Evolutionary conservation across 805 yeast species (phyloP).

Genomic region (Candida morakotiae): DNA sequence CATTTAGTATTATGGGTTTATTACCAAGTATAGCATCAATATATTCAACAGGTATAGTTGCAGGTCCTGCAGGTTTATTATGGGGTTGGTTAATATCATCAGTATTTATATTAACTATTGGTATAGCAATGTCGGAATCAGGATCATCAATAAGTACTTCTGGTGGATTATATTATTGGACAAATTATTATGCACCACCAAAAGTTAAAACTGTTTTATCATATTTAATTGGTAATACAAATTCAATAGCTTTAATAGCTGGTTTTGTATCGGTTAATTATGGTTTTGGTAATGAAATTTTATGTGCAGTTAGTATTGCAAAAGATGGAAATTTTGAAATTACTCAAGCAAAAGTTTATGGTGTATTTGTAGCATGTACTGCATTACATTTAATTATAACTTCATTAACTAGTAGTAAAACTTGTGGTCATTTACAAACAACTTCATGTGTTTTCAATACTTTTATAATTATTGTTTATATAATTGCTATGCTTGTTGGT

Average conservation of each 20-base stretch:
- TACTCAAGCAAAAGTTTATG: constrained; percentile 24
- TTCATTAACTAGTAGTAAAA: constrained; percentile 19
- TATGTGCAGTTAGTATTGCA: constrained; percentile 24
- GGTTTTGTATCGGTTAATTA: constrained; percentile 27
- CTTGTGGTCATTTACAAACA: constrained; percentile 23
- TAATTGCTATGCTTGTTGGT: constrained; percentile 29
- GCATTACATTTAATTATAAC: constrained; percentile 19
- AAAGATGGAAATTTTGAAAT: constrained; percentile 25
- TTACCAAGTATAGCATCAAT: constrained; percentile 27
- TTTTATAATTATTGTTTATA: constrained; percentile 17
- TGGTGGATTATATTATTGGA: constrained; percentile 36
- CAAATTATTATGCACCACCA: constrained; percentile 26
- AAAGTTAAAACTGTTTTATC: constrained; percentile 18
- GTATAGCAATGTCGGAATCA: constrained; percentile 23
- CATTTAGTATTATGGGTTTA: constrained; percentile 32
- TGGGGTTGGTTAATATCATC: constrained; percentile 31
- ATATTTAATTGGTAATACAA: constrained; percentile 24
- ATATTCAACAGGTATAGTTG: constrained; percentile 19
- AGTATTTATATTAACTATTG: constrained; percentile 22
- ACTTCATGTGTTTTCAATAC: constrained; percentile 21
- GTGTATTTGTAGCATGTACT: constrained; percentile 28
- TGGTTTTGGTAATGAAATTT: constrained; percentile 26
- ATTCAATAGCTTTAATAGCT: constrained; percentile 28
- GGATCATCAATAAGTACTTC: constrained; percentile 26
- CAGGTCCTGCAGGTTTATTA: constrained; percentile 27